Evolutionary conservation across 805 yeast genomes (phyloP).

Genomic region (Hemisphaericaspora nanyangensis): DNA sequence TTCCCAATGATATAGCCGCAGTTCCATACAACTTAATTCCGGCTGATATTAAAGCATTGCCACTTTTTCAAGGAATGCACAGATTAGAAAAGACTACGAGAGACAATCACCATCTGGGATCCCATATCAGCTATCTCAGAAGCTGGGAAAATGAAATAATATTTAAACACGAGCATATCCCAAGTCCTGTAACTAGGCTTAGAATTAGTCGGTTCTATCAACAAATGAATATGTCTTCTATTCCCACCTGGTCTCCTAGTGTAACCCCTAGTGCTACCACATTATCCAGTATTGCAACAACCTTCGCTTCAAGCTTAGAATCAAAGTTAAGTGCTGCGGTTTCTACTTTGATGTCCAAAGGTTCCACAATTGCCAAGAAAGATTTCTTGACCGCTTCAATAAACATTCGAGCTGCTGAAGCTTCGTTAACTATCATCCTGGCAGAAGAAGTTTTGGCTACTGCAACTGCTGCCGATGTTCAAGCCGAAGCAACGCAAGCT

Average conservation of each 20-base stretch:
- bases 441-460: constrained; percentile 33
- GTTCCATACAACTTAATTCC: too few species aligned
- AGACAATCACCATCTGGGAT: too few species aligned
- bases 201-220: too few species aligned
- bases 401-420: constrained; percentile 28
- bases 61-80: too few species aligned
- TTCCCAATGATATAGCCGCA: too few species aligned
- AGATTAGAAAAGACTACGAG: too few species aligned
- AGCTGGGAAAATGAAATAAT: too few species aligned
- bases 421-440: constrained; percentile 26
- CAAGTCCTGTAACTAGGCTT: too few species aligned
- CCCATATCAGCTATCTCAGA: too few species aligned
- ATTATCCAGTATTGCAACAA: constrained; percentile 20
- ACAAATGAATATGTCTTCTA: too few species aligned
- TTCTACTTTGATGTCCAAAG: constrained; percentile 5
- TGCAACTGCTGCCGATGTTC: constrained; percentile 24
- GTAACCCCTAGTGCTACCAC: constrained; percentile 25
- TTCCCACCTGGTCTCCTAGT: constrained; percentile 22
- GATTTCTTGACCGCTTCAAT: constrained; percentile 17
- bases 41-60: too few species aligned
- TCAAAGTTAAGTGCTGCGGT: constrained; percentile 15
- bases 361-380: constrained; percentile 5
- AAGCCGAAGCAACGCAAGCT: constrained; percentile 26
- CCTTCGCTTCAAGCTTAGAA: constrained; percentile 19
- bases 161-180: too few species aligned